phyloP scores from a whole-genome alignment of 495 filamentous ascomycete genomes.

The Lasiosphaeria ovina region DNA sequence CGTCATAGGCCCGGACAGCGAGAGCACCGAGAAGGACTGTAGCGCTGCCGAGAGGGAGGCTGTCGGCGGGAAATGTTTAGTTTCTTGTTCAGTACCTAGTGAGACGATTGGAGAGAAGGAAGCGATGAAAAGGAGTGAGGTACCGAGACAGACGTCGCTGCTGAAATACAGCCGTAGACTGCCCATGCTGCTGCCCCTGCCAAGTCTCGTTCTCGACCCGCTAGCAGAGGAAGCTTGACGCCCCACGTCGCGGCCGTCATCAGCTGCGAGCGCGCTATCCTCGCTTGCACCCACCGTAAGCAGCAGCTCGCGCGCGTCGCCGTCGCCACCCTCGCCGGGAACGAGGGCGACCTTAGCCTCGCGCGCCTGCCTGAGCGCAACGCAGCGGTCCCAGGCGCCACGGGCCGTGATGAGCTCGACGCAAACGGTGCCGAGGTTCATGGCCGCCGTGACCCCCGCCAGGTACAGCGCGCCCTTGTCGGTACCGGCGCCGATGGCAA shows the following conservation, averaged over 20 bases:
- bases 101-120: background rate
- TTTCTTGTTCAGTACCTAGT: no score
- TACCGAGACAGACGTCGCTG: slow-evolving; percentile 14
- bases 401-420: slow-evolving; percentile 8
- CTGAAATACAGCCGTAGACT: slow-evolving; percentile 9
- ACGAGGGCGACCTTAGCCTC: slow-evolving; percentile 1
- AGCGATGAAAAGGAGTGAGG: background rate
- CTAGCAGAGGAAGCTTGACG: background rate
- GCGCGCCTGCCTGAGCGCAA: slow-evolving; percentile 3
- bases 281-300: background rate
- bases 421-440: slow-evolving; percentile 13
- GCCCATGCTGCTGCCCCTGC: background rate
- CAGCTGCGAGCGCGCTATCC: background rate
- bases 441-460: slow-evolving; percentile 5
- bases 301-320: background rate
- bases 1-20: slow-evolving; percentile 16
- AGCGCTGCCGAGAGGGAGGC: slow-evolving; percentile 16
- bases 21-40: slow-evolving; percentile 17
- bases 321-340: background rate
- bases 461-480: background rate
- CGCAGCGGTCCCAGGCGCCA: slow-evolving; percentile 7
- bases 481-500: slow-evolving; percentile 21
- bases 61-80: background rate
- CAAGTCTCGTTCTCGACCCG: background rate
- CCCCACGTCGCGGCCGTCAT: background rate